A percentile compares a stretch with the other conserved stretches of the same genome.
phyloP scores from a whole-genome alignment of 768 basidiomycete genomes.

The Russula olivacea region DNA sequence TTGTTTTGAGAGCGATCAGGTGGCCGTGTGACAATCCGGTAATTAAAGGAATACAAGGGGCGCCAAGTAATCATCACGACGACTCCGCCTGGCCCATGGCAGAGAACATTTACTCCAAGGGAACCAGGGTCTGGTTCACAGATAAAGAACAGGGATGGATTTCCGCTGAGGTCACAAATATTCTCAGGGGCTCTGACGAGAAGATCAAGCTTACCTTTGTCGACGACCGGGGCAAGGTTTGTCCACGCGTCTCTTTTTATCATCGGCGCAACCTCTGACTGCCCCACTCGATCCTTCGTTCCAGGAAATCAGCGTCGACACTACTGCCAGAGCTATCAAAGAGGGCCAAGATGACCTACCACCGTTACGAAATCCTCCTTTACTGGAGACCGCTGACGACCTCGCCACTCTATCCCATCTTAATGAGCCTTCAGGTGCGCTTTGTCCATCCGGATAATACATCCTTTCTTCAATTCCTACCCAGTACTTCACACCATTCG shows the following conservation, averaged over 20 bases:
- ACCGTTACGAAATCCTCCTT: slow-evolving; percentile 91
- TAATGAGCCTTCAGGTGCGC: slow-evolving; percentile 91
- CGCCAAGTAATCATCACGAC: slow-evolving; percentile 17
- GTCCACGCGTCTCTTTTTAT: slow-evolving; percentile 20
- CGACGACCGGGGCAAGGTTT: slow-evolving; percentile 90
- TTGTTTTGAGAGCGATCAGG: background rate
- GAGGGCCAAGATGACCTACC: slow-evolving; percentile 77
- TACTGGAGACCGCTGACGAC: slow-evolving; percentile 96
- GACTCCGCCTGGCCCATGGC: slow-evolving; percentile 48
- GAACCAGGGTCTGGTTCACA: slow-evolving; percentile 87
- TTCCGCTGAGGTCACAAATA: slow-evolving; percentile 73
- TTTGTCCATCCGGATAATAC: background rate
- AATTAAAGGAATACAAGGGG: slow-evolving; percentile 4
- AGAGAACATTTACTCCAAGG: slow-evolving; percentile 88
- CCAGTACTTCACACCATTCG: slow-evolving; percentile 93
- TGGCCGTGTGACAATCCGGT: slow-evolving; percentile 16
- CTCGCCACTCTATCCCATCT: slow-evolving; percentile 95
- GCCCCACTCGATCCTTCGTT: background rate
- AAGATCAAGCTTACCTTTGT: slow-evolving; percentile 76
- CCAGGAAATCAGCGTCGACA: slow-evolving; percentile 75
- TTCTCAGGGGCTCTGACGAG: slow-evolving; percentile 61
- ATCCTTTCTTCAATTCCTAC: background rate
- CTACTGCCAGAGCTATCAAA: slow-evolving; percentile 73
- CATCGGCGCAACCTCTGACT: slow-evolving; percentile 7
- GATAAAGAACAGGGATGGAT: slow-evolving; percentile 95